Percentiles rank a stretch among this genome's conserved stretches.
phyloP scores from a whole-genome alignment of 179 eudicot species.

The Drosera spatulata region DNA sequence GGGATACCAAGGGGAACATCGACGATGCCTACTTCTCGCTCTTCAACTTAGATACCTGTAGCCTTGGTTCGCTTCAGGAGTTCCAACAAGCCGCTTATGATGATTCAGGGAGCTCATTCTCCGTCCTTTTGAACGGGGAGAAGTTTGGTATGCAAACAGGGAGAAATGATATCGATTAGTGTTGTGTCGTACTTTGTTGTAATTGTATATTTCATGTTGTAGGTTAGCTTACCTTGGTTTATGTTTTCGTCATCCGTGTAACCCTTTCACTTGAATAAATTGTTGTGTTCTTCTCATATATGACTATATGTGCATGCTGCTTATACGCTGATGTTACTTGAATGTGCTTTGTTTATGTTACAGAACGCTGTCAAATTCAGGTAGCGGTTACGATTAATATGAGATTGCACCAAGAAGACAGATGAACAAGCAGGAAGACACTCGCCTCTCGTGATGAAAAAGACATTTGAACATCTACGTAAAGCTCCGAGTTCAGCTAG shows the following conservation, averaged over 20 bases:
- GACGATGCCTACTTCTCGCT: slow-evolving; percentile 60
- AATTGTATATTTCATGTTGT: not conserved
- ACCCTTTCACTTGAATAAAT: no score
- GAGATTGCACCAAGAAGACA: no score
- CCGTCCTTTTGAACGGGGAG: slow-evolving; percentile 47
- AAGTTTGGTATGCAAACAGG: slow-evolving; percentile 38
- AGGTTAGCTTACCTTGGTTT: not conserved
- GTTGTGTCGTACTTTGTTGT: not conserved
- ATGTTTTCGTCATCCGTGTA: slow-evolving; percentile 15
- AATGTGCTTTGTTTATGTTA: no score
- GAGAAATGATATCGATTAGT: slow-evolving; percentile 19
- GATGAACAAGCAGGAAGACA: no score
- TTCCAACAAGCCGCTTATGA: slow-evolving; percentile 57
- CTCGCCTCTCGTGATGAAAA: no score
- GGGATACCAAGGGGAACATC: slow-evolving; percentile 29
- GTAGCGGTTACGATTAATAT: no score
- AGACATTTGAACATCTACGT: no score
- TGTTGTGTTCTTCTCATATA: no score
- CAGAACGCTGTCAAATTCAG: no score
- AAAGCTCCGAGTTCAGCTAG: no score
- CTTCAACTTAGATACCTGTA: slow-evolving; percentile 38
- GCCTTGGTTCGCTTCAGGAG: slow-evolving; percentile 51
- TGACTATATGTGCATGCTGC: no score
- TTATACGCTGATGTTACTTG: no score
- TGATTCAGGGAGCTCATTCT: slow-evolving; percentile 64